Evolutionary conservation across 441 rosid genomes (phyloP).

Genomic region (Daphne laureola): DNA sequence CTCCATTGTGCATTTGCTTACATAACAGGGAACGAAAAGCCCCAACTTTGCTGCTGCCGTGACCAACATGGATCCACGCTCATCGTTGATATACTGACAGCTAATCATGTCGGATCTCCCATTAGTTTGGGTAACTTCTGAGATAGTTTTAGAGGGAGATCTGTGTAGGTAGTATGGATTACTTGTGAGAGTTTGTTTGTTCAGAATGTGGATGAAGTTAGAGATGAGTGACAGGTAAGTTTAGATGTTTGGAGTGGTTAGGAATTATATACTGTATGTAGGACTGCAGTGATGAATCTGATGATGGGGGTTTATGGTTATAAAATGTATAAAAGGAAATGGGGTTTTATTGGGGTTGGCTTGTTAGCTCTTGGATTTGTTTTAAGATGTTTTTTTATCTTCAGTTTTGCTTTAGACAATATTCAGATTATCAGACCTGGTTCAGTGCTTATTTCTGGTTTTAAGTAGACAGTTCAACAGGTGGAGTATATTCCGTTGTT

Average conservation of each 20-base stretch:
- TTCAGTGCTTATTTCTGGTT: too few species aligned
- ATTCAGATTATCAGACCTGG: too few species aligned
- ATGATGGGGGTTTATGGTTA: constrained; percentile 3
- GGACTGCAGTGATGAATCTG: background rate
- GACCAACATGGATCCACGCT: constrained; percentile 46
- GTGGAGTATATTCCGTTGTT: too few species aligned
- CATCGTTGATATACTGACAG: constrained; percentile 17
- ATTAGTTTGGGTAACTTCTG: constrained; percentile 9
- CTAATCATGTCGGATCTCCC: constrained; percentile 23
- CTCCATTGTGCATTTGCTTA: too few species aligned
- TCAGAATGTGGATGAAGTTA: background rate
- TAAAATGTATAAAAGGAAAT: constrained; percentile 16
- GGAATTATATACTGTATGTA: too few species aligned
- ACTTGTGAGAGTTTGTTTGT: constrained; percentile 1
- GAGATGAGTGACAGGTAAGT: background rate
- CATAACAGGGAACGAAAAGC: background rate
- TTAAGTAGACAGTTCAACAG: too few species aligned
- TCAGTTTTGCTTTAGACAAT: too few species aligned
- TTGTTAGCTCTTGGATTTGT: too few species aligned
- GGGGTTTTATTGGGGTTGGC: constrained; percentile 5
- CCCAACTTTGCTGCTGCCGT: constrained; percentile 28
- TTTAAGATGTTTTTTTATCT: too few species aligned
- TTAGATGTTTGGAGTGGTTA: background rate
- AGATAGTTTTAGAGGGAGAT: constrained; percentile 14
- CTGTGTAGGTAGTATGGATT: constrained; percentile 16